These are phyloP conservation scores for Opeltia flavorubescens DNA, from an alignment of 495 filamentous ascomycete species.

Conservation along the genomic window DNA sequence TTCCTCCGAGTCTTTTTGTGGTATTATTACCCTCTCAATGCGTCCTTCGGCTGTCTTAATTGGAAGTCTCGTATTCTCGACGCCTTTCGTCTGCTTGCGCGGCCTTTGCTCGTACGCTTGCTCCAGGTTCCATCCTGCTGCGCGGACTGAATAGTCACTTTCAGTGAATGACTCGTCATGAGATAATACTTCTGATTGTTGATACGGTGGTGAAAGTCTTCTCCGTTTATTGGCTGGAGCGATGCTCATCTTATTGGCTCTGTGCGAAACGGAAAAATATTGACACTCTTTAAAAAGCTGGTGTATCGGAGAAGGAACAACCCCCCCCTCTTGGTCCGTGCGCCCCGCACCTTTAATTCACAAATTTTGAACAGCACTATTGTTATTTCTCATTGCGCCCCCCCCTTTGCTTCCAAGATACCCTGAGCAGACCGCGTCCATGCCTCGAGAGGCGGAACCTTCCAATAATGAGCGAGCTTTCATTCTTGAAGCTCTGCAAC, in stretches of 20 bases:
- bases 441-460: slow-evolving; percentile 82
- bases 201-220: slow-evolving; percentile 36
- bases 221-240: slow-evolving; percentile 37
- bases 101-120: slow-evolving; percentile 76
- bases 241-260: too few species aligned
- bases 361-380: too few species aligned
- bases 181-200: slow-evolving; percentile 15
- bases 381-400: too few species aligned
- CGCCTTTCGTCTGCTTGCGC: slow-evolving; percentile 59
- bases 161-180: slow-evolving; percentile 14
- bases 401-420: not conserved
- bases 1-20: slow-evolving; percentile 29
- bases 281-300: too few species aligned
- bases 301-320: too few species aligned
- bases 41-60: slow-evolving; percentile 68
- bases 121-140: slow-evolving; percentile 69
- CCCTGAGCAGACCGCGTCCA: slow-evolving; percentile 23
- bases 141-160: slow-evolving; percentile 26
- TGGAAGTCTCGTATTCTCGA: slow-evolving; percentile 61
- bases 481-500: slow-evolving; percentile 56
- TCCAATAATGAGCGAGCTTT: slow-evolving; percentile 69
- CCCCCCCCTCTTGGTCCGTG: too few species aligned
- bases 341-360: too few species aligned
- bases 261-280: too few species aligned
- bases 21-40: slow-evolving; percentile 42